Evolutionary conservation across 2,329 filamentous ascomycete species (phyloP), one percentile per base, ranked within the genome.

Genomic region (Nothopassalora personata): DNA sequence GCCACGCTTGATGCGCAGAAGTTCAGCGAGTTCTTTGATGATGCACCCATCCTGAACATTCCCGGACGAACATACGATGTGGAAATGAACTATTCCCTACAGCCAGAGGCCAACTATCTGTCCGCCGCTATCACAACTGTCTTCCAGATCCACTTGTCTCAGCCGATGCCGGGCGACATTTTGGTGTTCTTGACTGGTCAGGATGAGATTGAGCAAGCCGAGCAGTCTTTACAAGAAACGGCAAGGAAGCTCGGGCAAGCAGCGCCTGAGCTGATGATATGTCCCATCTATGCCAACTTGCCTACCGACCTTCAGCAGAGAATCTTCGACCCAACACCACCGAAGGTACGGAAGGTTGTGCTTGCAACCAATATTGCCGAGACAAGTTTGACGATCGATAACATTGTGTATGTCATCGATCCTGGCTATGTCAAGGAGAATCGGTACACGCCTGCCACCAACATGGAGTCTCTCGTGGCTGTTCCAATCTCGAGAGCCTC

Each of bases 351-450:
- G 30, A 99, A 97, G 72, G 91, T 97, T 0, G 91, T 99, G 0
- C 77, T 97, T 39, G 91, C 93, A 0, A 97, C 94, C 2, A 99
- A 99, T 71, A 97, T 99, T 73, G 94, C 94, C 2, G 94, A 99
- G 74, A 99, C 94, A 0, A 91, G 86, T 79, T 77, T 99, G 70
- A 99, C 94, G 0, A 96, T 99, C 59, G 92, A 97, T 71, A 93
- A 92, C 15, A 96, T 97, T 60, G 89, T 93, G 8, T 97, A 95
- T 72, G 94, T 97, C 36, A 96, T 97, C 60, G 94, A 99, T 67
- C 90, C 90, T 0, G 94, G 94, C 0, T 96, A 95, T 64, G 91
- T 94, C 63, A 99, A 99, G 73, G 91, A 97, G 71, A 96, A 96
- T 66, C 84, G 92, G 1, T 97, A 93, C 77, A 96, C 96, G 63